These are phyloP conservation scores for Spizellomyces sp. DNA, from an alignment of 192 early-diverging fungal genomes.

Conservation along the genomic window DNA sequence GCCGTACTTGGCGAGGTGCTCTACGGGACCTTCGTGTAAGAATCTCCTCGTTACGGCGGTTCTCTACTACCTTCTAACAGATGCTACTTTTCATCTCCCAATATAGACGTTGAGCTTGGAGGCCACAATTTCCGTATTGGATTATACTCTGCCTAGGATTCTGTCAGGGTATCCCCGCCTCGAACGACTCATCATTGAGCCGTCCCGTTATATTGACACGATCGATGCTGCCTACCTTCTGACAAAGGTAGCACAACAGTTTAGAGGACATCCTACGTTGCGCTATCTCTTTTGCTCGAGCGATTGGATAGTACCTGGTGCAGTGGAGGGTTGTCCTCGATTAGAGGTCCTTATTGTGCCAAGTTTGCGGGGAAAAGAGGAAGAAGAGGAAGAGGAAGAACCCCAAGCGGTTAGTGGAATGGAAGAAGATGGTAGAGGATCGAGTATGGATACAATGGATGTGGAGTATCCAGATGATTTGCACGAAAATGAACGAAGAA, in stretches of 20 bases:
- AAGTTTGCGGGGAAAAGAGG: not conserved
- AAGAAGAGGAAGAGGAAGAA: not conserved
- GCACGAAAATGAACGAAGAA: not conserved
- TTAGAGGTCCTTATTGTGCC: conserved; percentile 1
- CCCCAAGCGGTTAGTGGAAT: not conserved
- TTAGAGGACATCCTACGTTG: not conserved
- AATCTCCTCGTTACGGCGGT: not conserved
- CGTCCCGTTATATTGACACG: not conserved
- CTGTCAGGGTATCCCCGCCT: conserved; percentile 3
- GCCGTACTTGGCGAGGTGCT: conserved; percentile 1
- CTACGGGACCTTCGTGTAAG: conserved; percentile 1
- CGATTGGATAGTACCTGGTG: conserved; percentile 1
- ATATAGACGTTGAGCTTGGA: not conserved
- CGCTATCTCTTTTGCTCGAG: conserved; percentile 1
- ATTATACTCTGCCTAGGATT: not conserved
- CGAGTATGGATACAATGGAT: too few relatives aligned
- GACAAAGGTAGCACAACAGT: conserved; percentile 2
- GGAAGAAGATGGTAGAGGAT: too few relatives aligned
- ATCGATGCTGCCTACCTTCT: not conserved
- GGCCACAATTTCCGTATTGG: not conserved
- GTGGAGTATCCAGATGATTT: too few relatives aligned
- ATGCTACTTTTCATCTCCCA: not conserved
- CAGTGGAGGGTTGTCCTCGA: not conserved
- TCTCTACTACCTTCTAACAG: not conserved
- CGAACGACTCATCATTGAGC: not conserved